Base-by-base conservation (phyloP, 805 yeast genomes). In the Wickerhamiella allomyrinae region DNA sequence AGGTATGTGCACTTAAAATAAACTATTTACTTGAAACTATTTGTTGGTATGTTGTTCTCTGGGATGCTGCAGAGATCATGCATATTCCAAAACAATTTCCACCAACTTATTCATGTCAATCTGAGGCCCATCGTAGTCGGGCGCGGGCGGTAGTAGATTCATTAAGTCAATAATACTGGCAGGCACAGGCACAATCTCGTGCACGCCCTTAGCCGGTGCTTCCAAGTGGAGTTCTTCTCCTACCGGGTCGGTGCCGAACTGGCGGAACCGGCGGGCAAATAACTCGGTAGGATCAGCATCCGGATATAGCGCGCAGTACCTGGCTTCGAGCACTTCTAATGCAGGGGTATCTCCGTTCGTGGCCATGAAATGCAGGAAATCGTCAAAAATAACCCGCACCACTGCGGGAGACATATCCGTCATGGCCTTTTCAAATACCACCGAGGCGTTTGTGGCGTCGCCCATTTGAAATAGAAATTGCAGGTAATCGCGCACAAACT, bases 361-460 rank as follows among this genome's bases (percentile, higher is more conserved):
- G 2, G 79, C 67, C 48, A 87, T 93, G 55, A 77, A 79, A 39
- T 69, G 65, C 38, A 82, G 70, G 60, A 79, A 82, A 36, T 69
- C 63, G 41, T 72, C 72, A 51, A 69, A 76, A 29, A 80, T 62
- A 31, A 61, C 62, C 41, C 68, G 63, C 2, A 57, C 56, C 14
- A 54, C 58, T n/a, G 58, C 62, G 1, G 62, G 58, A 31, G 63
- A 66, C 45, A 76, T 61, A 35, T 71, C 75, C 8, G 78, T 73
- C 8, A 80, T 67, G 0, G 86, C 76, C 3, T 80, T 70, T 58
- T 91, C 97, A 57, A 89, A 79, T 29, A 85, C 67, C 7, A 85
- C 82, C 51, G 89, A 78, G 14, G 86, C 81, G 53, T 81, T 69
- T 54, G 80, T 62, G 62, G 76, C 87, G 52, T 78, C 81, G 55